These are phyloP conservation scores for Sphagnum fallax DNA, from an alignment of 228 moss, liverwort and hornwort genomes.

Conservation along the genomic window DNA sequence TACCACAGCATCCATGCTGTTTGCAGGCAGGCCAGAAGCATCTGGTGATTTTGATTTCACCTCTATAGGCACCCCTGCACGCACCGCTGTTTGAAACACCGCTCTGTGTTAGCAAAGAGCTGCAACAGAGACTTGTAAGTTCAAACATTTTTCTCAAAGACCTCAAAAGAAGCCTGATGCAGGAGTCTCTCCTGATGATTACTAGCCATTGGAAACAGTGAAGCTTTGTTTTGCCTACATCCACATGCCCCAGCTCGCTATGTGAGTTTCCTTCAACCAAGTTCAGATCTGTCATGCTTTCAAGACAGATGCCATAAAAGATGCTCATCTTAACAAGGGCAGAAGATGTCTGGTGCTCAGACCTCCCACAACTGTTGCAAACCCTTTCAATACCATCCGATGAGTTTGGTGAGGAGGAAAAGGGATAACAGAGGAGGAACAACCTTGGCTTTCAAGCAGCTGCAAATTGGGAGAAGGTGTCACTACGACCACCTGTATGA, in stretches of 20 bases:
- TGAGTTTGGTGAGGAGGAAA: no score
- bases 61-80: constrained; percentile 80
- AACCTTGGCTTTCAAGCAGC: constrained; percentile 91
- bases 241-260: no score
- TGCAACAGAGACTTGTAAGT: not conserved
- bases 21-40: constrained; percentile 53
- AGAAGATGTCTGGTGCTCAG: no score
- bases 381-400: not conserved
- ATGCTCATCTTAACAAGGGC: no score
- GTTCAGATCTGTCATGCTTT: no score
- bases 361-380: not conserved
- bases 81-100: constrained; percentile 39
- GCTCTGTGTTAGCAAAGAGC: not conserved
- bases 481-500: constrained; percentile 81
- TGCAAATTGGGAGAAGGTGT: constrained; percentile 53
- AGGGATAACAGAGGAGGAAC: not conserved
- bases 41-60: constrained; percentile 30
- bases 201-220: not conserved
- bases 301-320: no score
- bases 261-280: no score
- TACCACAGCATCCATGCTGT: constrained; percentile 97
- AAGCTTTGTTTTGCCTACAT: not conserved
- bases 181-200: not conserved
- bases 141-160: not conserved
- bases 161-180: not conserved